Conservation (phyloP, 768 basidiomycete genomes). For the Phallus indusiatus region DNA sequence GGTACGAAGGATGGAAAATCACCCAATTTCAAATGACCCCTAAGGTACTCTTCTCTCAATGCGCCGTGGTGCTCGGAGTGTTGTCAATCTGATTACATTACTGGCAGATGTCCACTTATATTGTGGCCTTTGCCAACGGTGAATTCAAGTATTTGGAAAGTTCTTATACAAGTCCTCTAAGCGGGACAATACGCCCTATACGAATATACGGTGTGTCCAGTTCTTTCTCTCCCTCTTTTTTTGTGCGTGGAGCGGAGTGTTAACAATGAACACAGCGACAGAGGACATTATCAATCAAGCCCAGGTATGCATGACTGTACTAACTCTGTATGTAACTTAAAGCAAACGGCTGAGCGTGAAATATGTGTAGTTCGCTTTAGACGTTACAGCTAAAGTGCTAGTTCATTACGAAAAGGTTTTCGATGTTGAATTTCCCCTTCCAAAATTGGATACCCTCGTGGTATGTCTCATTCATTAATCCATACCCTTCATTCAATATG, state of each 20-base stretch:
- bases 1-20: slow-evolving; percentile 57
- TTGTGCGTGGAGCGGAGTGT: too few species aligned
- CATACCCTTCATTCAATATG: background rate
- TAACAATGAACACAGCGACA: slow-evolving; percentile 43
- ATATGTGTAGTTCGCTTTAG: slow-evolving; percentile 64
- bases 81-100: background rate
- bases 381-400: slow-evolving; percentile 71
- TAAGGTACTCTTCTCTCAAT: slow-evolving; percentile 27
- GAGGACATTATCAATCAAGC: slow-evolving; percentile 76
- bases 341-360: background rate
- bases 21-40: slow-evolving; percentile 77
- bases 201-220: slow-evolving; percentile 65
- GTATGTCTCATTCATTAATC: slow-evolving; percentile 27
- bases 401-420: slow-evolving; percentile 89
- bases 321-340: background rate
- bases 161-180: slow-evolving; percentile 69
- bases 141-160: slow-evolving; percentile 61
- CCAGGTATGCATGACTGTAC: slow-evolving; percentile 10
- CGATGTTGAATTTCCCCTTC: slow-evolving; percentile 84
- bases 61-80: background rate
- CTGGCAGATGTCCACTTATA: slow-evolving; percentile 69
- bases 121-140: slow-evolving; percentile 83
- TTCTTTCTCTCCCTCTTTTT: background rate
- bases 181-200: slow-evolving; percentile 71
- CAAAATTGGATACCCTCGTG: slow-evolving; percentile 90